These are phyloP conservation scores for Penicillium macrosclerotiorum DNA, from an alignment of 495 filamentous ascomycete genomes.

Conservation along the genomic window DNA sequence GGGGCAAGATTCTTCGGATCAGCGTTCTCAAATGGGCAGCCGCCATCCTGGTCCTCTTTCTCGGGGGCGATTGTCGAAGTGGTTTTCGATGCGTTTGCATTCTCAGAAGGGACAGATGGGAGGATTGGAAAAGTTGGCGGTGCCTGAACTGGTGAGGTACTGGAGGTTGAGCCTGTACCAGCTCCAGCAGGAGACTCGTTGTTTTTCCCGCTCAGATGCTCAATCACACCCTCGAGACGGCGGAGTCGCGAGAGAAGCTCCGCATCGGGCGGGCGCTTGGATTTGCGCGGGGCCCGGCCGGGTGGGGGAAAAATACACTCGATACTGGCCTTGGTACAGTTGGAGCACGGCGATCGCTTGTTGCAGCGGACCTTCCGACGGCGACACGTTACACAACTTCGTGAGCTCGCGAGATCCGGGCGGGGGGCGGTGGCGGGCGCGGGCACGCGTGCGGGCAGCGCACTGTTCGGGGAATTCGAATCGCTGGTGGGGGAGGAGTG, in stretches of 20 bases:
- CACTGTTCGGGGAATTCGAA: constrained; percentile 20
- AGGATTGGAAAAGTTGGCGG: background rate
- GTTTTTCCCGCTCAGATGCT: constrained; percentile 51
- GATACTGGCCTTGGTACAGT: constrained; percentile 74
- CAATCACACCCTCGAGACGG: constrained; percentile 79
- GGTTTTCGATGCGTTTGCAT: background rate
- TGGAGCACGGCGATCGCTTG: constrained; percentile 78
- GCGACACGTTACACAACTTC: constrained; percentile 83
- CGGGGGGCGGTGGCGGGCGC: constrained; percentile 18
- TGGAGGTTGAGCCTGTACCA: constrained; percentile 5
- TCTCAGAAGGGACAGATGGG: background rate
- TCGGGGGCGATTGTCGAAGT: too few species aligned
- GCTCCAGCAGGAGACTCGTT: too few species aligned
- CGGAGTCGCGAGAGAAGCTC: constrained; percentile 76
- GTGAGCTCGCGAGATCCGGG: constrained; percentile 45
- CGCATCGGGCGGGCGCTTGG: constrained; percentile 64
- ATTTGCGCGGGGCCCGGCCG: constrained; percentile 71
- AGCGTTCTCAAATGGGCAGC: constrained; percentile 29
- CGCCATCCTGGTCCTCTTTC: constrained; percentile 10
- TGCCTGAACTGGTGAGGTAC: constrained; percentile 6
- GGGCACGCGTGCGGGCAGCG: constrained; percentile 4
- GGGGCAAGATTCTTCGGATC: constrained; percentile 25
- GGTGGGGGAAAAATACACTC: constrained; percentile 84
- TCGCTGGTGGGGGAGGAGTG: constrained; percentile 15
- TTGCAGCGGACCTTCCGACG: constrained; percentile 86